A percentile compares a stretch with the other conserved stretches of the same genome.
Conservation (phyloP, 2,329 filamentous ascomycete genomes). For the Chrysoporthe cubensis region DNA sequence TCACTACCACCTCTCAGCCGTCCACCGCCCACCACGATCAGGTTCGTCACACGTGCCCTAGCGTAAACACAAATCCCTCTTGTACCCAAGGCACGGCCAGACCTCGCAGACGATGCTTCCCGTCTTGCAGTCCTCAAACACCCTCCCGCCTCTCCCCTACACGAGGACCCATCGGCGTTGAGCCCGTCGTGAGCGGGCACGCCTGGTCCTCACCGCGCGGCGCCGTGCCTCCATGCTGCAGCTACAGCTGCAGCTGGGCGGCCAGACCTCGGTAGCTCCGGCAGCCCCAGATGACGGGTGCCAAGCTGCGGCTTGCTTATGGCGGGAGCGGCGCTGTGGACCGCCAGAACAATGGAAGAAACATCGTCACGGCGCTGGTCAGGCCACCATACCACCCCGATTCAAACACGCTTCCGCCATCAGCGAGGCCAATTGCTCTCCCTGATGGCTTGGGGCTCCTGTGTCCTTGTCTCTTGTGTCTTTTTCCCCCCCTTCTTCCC, state of each 20-base stretch:
- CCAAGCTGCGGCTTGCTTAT: slow-evolving; percentile 22
- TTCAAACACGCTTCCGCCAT: not conserved
- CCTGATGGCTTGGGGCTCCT: not conserved
- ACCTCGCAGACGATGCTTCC: not conserved
- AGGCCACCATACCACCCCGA: not conserved
- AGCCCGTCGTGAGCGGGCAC: not conserved
- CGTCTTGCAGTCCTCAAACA: not conserved
- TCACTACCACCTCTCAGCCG: slow-evolving; percentile 10
- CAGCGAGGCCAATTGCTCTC: slow-evolving; percentile 5
- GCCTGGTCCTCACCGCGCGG: not conserved
- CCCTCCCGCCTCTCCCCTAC: not conserved
- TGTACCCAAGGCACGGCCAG: slow-evolving; percentile 20
- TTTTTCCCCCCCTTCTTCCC: not conserved
- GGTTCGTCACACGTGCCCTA: slow-evolving; percentile 24
- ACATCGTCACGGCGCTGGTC: not conserved
- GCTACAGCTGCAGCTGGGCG: not conserved
- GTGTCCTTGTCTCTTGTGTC: not conserved
- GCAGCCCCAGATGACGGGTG: slow-evolving; percentile 24
- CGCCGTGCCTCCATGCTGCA: not conserved
- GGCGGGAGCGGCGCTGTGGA: not conserved
- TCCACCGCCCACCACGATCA: slow-evolving; percentile 11
- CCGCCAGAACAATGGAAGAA: not conserved
- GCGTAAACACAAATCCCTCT: slow-evolving; percentile 25
- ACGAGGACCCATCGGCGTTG: not conserved
- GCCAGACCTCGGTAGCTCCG: slow-evolving; percentile 6